Evolutionary conservation across 176 grass and related monocot species (phyloP).

Genomic region (Paspalum vaginatum): DNA sequence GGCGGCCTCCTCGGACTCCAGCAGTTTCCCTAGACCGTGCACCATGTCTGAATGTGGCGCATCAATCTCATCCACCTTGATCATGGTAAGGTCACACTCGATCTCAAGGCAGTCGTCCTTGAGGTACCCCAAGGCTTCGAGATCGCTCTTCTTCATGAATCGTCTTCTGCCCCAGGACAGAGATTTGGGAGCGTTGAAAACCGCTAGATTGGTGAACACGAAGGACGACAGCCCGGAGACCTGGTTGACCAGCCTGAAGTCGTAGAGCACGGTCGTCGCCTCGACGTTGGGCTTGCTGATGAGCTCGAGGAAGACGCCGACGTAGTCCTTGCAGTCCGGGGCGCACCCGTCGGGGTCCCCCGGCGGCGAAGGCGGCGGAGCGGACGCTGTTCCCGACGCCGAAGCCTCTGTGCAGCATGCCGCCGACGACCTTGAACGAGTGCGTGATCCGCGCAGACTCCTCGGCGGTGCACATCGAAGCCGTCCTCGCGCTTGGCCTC

Average conservation of each 20-base stretch:
- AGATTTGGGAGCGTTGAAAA: neutral
- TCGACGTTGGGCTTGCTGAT: neutral
- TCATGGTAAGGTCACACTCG: neutral
- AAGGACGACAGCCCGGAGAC: neutral
- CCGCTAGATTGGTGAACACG: no score
- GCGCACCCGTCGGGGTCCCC: neutral
- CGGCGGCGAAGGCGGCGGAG: neutral
- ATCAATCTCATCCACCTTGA: neutral
- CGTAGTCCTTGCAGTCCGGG: neutral
- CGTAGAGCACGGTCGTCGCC: neutral
- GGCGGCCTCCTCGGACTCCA: neutral
- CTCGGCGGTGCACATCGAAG: neutral
- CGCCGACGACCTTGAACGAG: neutral
- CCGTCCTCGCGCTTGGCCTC: neutral
- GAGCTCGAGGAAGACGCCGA: neutral
- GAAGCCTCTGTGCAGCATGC: neutral
- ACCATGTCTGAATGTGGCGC: neutral
- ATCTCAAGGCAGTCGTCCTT: neutral
- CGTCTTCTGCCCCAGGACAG: fast-evolving
- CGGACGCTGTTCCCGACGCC: neutral
- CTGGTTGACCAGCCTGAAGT: neutral
- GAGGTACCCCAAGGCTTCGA: neutral
- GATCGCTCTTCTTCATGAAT: neutral
- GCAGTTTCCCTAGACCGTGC: neutral
- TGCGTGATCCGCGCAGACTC: neutral